Conservation (phyloP, 345 rosid species). For the Cardamine occulta region DNA sequence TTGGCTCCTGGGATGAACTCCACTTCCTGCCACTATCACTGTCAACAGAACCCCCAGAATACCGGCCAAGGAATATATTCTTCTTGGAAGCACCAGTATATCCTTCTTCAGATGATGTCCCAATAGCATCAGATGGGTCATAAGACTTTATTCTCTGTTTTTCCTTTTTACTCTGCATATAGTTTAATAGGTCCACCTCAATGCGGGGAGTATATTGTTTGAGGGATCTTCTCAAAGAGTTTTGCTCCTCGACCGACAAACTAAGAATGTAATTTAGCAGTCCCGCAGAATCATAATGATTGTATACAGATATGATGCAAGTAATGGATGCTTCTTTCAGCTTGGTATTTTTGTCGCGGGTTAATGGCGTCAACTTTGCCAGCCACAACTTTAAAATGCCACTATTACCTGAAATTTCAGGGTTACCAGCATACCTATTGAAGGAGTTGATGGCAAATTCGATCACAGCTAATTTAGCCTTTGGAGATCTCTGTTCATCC, state of each 20-base stretch:
- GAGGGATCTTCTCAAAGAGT: conserved; percentile 87
- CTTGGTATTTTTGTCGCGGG: conserved; percentile 90
- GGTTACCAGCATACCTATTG: conserved; percentile 74
- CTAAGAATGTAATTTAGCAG: conserved; percentile 93
- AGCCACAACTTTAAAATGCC: conserved; percentile 97
- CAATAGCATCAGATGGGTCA: conserved; percentile 89
- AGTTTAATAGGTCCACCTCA: conserved; percentile 96
- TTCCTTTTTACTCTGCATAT: conserved; percentile 92
- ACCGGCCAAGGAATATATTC: conserved; percentile 76
- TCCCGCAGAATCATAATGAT: conserved; percentile 84
- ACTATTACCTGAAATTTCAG: conserved; percentile 79
- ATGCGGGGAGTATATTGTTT: conserved; percentile 96
- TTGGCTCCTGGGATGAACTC: conserved; percentile 78
- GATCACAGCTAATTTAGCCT: conserved; percentile 98
- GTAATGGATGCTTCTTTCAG: conserved; percentile 91
- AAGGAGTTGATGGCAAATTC: conserved; percentile 91
- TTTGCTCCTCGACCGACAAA: conserved; percentile 96
- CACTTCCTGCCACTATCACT: conserved; percentile 84
- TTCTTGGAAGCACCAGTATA: conserved; percentile 65
- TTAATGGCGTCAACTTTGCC: conserved; percentile 83
- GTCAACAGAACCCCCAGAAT: conserved; percentile 80
- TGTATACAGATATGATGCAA: conserved; percentile 91
- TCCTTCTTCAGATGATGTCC: conserved; percentile 96
- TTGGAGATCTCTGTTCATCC: conserved; percentile 97
- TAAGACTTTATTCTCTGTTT: conserved; percentile 84